phyloP scores from a whole-genome alignment of 306 rosid genomes.

The Canavalia ensiformis region DNA sequence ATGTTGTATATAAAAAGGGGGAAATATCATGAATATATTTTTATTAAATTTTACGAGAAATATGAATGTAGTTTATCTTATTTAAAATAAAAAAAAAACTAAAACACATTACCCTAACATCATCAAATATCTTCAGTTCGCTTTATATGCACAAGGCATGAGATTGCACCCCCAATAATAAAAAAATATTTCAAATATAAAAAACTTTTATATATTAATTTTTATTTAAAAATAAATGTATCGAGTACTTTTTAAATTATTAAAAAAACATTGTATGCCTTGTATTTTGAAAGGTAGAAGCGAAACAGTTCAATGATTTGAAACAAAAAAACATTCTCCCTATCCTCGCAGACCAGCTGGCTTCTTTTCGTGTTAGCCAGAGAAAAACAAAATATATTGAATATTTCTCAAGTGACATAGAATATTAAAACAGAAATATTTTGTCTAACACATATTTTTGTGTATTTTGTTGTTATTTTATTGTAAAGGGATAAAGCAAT shows the following conservation, averaged over 20 bases:
- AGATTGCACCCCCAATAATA: not conserved
- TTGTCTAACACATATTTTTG: conserved; percentile 11
- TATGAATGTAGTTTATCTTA: too few species aligned
- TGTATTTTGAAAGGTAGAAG: not conserved
- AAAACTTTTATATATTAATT: not conserved
- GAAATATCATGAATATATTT: too few species aligned
- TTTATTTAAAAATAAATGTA: not conserved
- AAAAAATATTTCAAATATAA: not conserved
- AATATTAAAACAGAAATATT: not conserved
- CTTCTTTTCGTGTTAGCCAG: not conserved
- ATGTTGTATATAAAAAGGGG: too few species aligned
- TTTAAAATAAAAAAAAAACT: too few species aligned
- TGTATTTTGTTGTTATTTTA: not conserved
- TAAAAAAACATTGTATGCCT: not conserved
- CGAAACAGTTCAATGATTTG: not conserved
- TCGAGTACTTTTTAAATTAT: not conserved
- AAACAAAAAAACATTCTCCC: conserved; percentile 14
- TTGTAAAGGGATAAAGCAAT: not conserved
- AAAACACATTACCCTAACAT: too few species aligned
- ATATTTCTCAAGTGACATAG: not conserved
- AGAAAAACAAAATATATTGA: not conserved
- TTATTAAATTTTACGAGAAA: too few species aligned
- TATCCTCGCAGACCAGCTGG: conserved; percentile 15
- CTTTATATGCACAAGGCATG: not conserved
- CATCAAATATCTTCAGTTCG: not conserved